phyloP scores from a whole-genome alignment of 805 yeast species.

The Starmera dryadoides region DNA sequence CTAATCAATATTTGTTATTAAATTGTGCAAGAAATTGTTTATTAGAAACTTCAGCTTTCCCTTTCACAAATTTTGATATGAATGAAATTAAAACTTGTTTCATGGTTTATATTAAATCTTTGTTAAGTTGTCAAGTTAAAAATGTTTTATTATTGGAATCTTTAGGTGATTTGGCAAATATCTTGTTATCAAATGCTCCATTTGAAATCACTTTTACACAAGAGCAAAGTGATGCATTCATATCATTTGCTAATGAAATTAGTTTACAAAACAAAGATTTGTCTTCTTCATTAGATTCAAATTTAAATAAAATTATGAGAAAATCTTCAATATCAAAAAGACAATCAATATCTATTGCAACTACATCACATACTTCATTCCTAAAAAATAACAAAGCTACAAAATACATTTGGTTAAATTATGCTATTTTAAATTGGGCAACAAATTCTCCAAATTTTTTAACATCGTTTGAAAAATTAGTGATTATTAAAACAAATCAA shows the following conservation, averaged over 20 bases:
- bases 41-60: slow-evolving; percentile 5
- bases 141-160: slow-evolving; percentile 3
- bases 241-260: neutral
- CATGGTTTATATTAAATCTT: slow-evolving; percentile 5
- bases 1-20: slow-evolving; percentile 14
- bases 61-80: slow-evolving; percentile 11
- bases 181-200: slow-evolving; percentile 7
- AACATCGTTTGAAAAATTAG: slow-evolving; percentile 23
- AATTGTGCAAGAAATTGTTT: slow-evolving; percentile 9
- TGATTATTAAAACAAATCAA: slow-evolving; percentile 21
- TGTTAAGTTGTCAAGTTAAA: slow-evolving; percentile 2
- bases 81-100: slow-evolving; percentile 7
- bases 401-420: slow-evolving; percentile 29
- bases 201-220: slow-evolving; percentile 3
- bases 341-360: slow-evolving; percentile 5
- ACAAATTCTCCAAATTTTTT: slow-evolving; percentile 23
- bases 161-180: slow-evolving; percentile 8
- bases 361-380: slow-evolving; percentile 7
- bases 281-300: slow-evolving; percentile 5
- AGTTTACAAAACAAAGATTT: neutral
- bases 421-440: slow-evolving; percentile 28
- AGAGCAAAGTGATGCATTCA: slow-evolving; percentile 8
- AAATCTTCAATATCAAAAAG: slow-evolving; percentile 10
- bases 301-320: slow-evolving; percentile 7
- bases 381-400: slow-evolving; percentile 16